A percentile compares a stretch with the other conserved stretches of the same genome.
phyloP scores from a whole-genome alignment of 768 basidiomycete genomes.

The Pisolithus orientalis region DNA sequence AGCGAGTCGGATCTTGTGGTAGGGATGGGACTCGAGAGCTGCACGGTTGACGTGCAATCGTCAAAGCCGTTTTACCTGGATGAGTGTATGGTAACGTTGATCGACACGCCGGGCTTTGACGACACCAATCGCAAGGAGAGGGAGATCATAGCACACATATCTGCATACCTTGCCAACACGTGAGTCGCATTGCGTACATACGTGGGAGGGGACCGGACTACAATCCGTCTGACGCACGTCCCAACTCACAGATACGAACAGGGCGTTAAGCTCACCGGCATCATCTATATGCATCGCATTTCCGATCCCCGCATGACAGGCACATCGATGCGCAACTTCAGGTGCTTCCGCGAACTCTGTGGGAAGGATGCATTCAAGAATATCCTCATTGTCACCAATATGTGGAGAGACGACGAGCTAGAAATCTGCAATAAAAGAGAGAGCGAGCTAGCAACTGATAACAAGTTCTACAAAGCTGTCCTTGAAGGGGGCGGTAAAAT shows the following conservation, averaged over 20 bases:
- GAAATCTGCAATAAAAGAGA: conserved; percentile 38
- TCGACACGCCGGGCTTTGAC: conserved; percentile 54
- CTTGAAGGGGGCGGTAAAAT: conserved; percentile 43
- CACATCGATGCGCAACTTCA: conserved; percentile 44
- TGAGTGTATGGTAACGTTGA: conserved; percentile 33
- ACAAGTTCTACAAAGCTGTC: conserved; percentile 46
- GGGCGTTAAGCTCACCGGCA: conserved; percentile 39
- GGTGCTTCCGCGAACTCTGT: conserved; percentile 47
- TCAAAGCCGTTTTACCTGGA: conserved; percentile 35
- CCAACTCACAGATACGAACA: conserved; percentile 23
- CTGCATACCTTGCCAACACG: conserved; percentile 17
- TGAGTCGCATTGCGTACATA: not conserved
- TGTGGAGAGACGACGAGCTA: conserved; percentile 41
- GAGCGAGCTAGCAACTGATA: conserved; percentile 34
- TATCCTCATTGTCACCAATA: conserved; percentile 48
- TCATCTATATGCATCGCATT: conserved; percentile 53
- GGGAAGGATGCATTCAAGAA: conserved; percentile 43
- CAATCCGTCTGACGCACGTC: not conserved
- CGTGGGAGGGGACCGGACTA: no score
- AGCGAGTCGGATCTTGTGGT: conserved; percentile 38
- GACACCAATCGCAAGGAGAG: conserved; percentile 38
- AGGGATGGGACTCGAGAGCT: conserved; percentile 37
- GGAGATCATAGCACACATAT: conserved; percentile 39
- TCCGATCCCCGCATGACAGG: conserved; percentile 45
- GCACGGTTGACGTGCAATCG: conserved; percentile 35